Conservation (phyloP, 345 rosid genomes). For the Pseudoturritis turrita region DNA sequence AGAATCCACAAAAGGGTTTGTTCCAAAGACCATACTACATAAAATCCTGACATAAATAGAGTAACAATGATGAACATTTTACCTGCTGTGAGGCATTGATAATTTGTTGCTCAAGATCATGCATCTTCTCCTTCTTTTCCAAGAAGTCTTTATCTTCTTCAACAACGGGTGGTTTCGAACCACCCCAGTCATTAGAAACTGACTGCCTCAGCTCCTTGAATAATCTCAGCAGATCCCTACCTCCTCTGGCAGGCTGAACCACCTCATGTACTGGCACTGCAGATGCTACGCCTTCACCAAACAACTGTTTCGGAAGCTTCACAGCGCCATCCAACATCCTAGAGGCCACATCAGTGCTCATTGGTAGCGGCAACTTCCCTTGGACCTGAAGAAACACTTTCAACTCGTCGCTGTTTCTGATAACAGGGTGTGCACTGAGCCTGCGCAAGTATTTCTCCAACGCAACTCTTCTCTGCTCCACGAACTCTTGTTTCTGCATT, state of each 20-base stretch:
- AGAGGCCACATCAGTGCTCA: conserved; percentile 78
- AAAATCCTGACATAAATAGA: background rate
- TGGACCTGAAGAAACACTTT: conserved; percentile 74
- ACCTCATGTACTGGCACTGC: conserved; percentile 65
- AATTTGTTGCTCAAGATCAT: conserved; percentile 83
- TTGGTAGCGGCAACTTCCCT: conserved; percentile 64
- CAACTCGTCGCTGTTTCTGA: conserved; percentile 76
- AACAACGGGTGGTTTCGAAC: conserved; percentile 63
- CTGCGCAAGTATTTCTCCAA: conserved; percentile 82
- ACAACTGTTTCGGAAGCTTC: conserved; percentile 80
- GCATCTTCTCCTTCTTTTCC: conserved; percentile 79
- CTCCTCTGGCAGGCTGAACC: conserved; percentile 84
- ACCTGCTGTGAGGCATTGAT: conserved; percentile 96
- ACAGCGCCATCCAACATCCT: conserved; percentile 94
- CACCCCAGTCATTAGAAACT: conserved; percentile 84
- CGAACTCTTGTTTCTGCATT: conserved; percentile 96
- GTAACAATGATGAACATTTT: background rate
- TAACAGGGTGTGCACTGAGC: conserved; percentile 67
- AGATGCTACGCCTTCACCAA: conserved; percentile 55
- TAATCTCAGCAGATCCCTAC: conserved; percentile 81
- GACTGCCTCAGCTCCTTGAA: conserved; percentile 93
- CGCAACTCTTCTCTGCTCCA: conserved; percentile 86
- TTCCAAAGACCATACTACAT: background rate
- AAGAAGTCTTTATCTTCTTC: conserved; percentile 94
- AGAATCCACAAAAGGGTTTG: background rate